Evolutionary conservation across 495 filamentous ascomycete species (phyloP), one percentile per base, ranked within the genome.

Genomic region (Melanomma pulvis-pyrius): DNA sequence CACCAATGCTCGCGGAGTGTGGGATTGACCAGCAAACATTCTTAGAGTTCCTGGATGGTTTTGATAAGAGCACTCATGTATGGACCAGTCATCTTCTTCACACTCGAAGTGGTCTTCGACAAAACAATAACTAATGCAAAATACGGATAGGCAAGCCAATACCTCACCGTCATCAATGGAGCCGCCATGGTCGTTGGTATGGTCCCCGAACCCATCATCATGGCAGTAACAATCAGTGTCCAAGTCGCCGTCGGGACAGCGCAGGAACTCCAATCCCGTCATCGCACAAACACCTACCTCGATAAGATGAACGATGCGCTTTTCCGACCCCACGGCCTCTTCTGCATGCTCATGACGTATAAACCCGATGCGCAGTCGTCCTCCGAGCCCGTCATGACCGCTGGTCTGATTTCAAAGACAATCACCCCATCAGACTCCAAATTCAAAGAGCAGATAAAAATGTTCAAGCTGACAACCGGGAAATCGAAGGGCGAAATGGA

Each of bases 311-410:
- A 88, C 73, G 73, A 81, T 7, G 76, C 83, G 34, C 79, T 86
- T 48, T 88, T 87, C 75, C 77, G 76, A 29, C 86, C 86, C 0
- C 82, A 80, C 19, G 86, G 86, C 7, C 77, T 88, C 0, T 87
- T 81, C 72, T 83, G 81, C 58, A 72, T 88, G 5, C 75, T 89
- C 34, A 84, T 89, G 82, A 83, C 83, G 9, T 87, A 82, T 73
- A 81, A 84, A 22, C 80, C 83, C 1, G 75, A 81, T 12, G 73
- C 71, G 0, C 50, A 68, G 4, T 53, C 69, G 2, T 69, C 78
- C 6, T 41, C 57, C 39, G 48, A 53, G 52, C 55, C 68, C 8
- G 71, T 71, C 13, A 46, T 68, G 4, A 71, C 44, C 12, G 58
- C 58, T 2, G 47, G 47, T 17, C 30, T 49, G 11, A 51, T 49